These are phyloP conservation scores for Persicaria maculosa DNA, from an alignment of 148 eudicot genomes.

Conservation along the genomic window DNA sequence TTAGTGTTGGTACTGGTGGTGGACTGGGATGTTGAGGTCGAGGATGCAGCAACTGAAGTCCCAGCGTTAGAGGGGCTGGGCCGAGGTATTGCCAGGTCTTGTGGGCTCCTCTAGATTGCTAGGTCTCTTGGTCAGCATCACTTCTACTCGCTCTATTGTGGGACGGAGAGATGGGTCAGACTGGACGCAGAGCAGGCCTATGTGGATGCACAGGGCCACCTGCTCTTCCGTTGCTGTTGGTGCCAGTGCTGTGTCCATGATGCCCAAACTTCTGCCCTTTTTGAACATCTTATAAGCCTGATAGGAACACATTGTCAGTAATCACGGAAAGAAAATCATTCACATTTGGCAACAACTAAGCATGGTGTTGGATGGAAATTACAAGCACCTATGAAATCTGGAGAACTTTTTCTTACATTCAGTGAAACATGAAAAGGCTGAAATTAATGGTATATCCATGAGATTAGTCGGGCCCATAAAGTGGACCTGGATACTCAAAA, in stretches of 20 bases:
- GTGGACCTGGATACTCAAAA: no score
- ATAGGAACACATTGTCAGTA: not conserved
- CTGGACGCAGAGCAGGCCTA: conserved; percentile 76
- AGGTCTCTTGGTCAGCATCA: conserved; percentile 56
- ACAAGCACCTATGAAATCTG: not conserved
- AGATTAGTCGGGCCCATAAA: no score
- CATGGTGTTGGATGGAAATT: not conserved
- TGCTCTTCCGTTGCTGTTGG: conserved; percentile 51
- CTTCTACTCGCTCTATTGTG: conserved; percentile 54
- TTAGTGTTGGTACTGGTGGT: conserved; percentile 22
- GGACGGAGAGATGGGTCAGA: conserved; percentile 67
- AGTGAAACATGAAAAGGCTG: not conserved
- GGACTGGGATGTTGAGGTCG: conserved; percentile 20
- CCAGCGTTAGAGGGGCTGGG: conserved; percentile 29
- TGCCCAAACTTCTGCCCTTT: conserved; percentile 45
- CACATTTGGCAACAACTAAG: not conserved
- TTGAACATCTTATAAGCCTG: conserved; percentile 73
- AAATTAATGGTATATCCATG: no score
- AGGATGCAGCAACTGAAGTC: conserved; percentile 25
- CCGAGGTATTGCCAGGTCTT: conserved; percentile 56
- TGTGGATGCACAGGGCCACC: conserved; percentile 49
- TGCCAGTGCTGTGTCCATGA: conserved; percentile 32
- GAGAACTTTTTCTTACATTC: not conserved
- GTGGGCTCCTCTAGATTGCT: conserved; percentile 60
- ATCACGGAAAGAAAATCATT: not conserved